Evolutionary conservation across 352 stramenopile species (phyloP).

Genomic region (Globisporangium acanthophoron): DNA sequence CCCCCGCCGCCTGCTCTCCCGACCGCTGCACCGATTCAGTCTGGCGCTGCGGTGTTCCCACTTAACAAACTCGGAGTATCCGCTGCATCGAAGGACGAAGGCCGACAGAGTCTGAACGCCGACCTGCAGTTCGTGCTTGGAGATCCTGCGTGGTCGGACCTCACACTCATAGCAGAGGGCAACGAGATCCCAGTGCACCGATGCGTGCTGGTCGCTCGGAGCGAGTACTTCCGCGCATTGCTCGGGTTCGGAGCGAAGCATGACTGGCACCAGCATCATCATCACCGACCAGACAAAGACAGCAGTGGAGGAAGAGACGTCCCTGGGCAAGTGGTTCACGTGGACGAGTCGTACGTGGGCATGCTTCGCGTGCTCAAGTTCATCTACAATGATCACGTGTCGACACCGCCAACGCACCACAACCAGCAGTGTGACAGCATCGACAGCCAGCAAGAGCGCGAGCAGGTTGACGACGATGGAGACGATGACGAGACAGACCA

Average conservation of each 20-base stretch:
- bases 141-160: conserved; percentile 43
- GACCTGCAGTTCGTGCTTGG: conserved; percentile 48
- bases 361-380: conserved; percentile 63
- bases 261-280: neutral
- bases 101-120: conserved; percentile 19
- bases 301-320: neutral
- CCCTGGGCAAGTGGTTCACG: conserved; percentile 19
- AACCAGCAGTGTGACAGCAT: neutral
- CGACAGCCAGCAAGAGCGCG: neutral
- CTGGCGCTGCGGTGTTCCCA: neutral
- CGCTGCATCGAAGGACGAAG: neutral
- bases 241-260: conserved; percentile 28
- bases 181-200: conserved; percentile 41
- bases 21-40: neutral
- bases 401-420: neutral
- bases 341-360: conserved; percentile 47
- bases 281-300: neutral
- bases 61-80: neutral
- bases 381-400: conserved; percentile 61
- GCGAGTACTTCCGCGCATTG: conserved; percentile 62
- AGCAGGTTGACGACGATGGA: neutral
- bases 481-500: conserved; percentile 20
- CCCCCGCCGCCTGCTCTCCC: conserved; percentile 14
- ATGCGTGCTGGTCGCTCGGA: conserved; percentile 57
- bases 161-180: conserved; percentile 43